Base-by-base conservation (phyloP, 352 stramenopile genomes). In the Hyaloperonospora brassicae region DNA sequence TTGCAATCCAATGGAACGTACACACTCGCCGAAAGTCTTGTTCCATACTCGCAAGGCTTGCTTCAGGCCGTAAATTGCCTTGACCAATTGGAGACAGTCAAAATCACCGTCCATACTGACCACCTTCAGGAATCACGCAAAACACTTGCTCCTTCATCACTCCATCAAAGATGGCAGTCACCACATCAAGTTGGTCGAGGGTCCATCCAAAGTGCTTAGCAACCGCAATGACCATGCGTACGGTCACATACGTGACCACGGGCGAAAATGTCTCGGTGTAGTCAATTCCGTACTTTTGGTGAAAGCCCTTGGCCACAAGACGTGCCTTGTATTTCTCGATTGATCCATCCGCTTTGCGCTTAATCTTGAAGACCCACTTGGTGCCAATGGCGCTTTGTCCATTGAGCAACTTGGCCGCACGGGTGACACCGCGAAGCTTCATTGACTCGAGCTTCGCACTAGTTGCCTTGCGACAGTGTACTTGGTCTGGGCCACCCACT, bases 331-430 rank as follows among this genome's bases (percentile, higher is more conserved):
- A 75, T 48, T 70, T 70, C 17, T 72, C 57, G 47, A 76, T 72
- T 0, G 54, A 72, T 35, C 64, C 67, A 27, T 73, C 55, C 14
- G 57, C 49, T 13, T 76, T 67, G 12, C 48, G 55, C 50, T 70
- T 72, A 42, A 70, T 70, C 46, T 72, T 71, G 59, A 78, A 74
- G 0, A 73, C 52, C 55, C 53, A 77, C 47, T 72, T 64, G n/a
- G 43, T 61, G 5, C 49, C 44, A 5, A 68, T 53, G 9, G 56
- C 31, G 2, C 30, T 47, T 35, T 61, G 47, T 14, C 22, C 46
- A 8, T 24, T 56, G 0, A 40, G 45, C 5, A 62, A 38, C 25
- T 61, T 58, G 1, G 34, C 34, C 11, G 43, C 50, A 24, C 34
- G 50, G 52, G 60, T 58, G 2, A 64, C 50, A 40, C 42, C 55